A percentile compares a stretch with the other conserved stretches of the same genome.
phyloP scores from a whole-genome alignment of 176 grass and related monocot genomes.

The Aegilops sharonensis region DNA sequence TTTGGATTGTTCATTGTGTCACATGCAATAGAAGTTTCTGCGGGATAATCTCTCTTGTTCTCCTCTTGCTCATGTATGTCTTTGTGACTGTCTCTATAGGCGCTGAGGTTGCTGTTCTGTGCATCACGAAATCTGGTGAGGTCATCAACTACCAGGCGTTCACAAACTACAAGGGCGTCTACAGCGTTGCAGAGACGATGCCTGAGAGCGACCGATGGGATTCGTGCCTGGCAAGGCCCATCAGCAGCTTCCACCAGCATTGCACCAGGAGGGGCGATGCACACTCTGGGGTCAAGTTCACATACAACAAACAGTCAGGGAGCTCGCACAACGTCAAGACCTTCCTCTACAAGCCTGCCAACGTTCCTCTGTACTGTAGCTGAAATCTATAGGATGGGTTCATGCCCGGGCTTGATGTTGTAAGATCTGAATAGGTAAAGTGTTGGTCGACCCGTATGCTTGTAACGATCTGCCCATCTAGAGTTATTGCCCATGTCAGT shows the following conservation, averaged over 20 bases:
- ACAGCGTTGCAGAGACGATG: slow-evolving; percentile 81
- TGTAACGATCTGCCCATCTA: no score
- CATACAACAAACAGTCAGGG: slow-evolving; percentile 60
- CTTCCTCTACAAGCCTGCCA: slow-evolving; percentile 74
- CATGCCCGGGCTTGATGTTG: no score
- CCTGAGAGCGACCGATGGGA: slow-evolving; percentile 47
- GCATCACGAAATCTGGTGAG: slow-evolving; percentile 86
- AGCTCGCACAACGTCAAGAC: slow-evolving; percentile 59
- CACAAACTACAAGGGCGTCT: slow-evolving; percentile 39
- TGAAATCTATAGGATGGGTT: slow-evolving; percentile 12
- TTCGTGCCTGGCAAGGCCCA: slow-evolving; percentile 83
- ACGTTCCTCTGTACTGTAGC: slow-evolving; percentile 60
- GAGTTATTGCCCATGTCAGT: no score
- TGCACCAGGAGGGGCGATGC: slow-evolving; percentile 65
- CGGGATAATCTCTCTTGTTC: background rate
- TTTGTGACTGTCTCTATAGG: slow-evolving; percentile 32
- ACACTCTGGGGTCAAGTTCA: slow-evolving; percentile 83
- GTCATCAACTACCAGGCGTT: slow-evolving; percentile 79
- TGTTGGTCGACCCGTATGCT: no score
- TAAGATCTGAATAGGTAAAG: no score
- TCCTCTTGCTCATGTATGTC: background rate
- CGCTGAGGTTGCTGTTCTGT: slow-evolving; percentile 81
- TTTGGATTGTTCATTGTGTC: slow-evolving; percentile 19
- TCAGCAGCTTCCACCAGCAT: slow-evolving; percentile 68
- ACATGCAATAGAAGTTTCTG: background rate